phyloP scores from a whole-genome alignment of 1,139 yeast species.

The Suhomyces bolitotheri region DNA sequence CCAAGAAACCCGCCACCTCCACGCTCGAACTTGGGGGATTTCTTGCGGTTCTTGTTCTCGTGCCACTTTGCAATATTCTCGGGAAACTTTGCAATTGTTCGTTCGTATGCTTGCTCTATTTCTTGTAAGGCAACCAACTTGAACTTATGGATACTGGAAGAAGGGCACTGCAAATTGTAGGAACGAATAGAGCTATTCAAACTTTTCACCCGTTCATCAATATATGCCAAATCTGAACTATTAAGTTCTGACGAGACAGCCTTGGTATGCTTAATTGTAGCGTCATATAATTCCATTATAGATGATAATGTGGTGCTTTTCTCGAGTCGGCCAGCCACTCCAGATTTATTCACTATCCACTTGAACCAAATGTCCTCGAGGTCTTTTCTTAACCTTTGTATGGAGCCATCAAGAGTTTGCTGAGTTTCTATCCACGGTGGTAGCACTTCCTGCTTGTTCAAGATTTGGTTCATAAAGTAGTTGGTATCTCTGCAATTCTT shows the following conservation, averaged over 20 bases:
- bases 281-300: slow-evolving; percentile 3
- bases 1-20: slow-evolving; percentile 13
- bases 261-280: slow-evolving; percentile 2
- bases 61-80: slow-evolving; percentile 20
- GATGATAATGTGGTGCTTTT: slow-evolving; percentile 1
- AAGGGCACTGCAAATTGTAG: slow-evolving; percentile 80
- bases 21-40: not conserved
- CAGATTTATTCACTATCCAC: slow-evolving; percentile 30
- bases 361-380: slow-evolving; percentile 48
- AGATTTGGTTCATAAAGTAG: slow-evolving; percentile 52
- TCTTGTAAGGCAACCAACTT: slow-evolving; percentile 59
- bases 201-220: slow-evolving; percentile 43
- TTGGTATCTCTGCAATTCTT: slow-evolving; percentile 52
- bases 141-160: slow-evolving; percentile 63
- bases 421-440: slow-evolving; percentile 93
- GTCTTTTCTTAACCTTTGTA: slow-evolving; percentile 45
- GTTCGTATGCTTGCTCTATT: slow-evolving; percentile 26
- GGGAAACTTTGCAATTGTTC: slow-evolving; percentile 14
- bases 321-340: slow-evolving; percentile 3
- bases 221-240: slow-evolving; percentile 31
- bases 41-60: slow-evolving; percentile 19
- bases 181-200: slow-evolving; percentile 65
- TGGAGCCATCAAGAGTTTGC: slow-evolving; percentile 51
- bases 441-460: slow-evolving; percentile 71
- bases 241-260: slow-evolving; percentile 7